phyloP scores from a whole-genome alignment of 371 early-diverging fungal genomes.

The Haplosporangium sp. region DNA sequence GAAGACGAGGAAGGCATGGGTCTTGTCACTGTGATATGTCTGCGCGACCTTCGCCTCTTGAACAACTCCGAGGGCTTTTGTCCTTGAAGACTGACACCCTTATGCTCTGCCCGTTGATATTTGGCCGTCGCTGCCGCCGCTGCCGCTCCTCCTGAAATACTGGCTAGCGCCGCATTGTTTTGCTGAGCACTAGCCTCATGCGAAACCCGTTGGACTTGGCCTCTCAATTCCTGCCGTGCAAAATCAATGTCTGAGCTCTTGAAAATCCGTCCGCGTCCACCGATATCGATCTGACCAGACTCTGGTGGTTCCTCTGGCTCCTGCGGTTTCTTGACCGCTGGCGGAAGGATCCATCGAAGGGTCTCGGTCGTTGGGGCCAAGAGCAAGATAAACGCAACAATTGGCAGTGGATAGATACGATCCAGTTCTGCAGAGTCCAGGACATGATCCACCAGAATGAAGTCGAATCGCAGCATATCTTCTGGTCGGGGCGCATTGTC shows the following conservation, averaged over 20 bases:
- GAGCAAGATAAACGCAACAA: constrained; percentile 29
- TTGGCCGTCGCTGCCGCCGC: not conserved
- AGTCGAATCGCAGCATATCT: constrained; percentile 22
- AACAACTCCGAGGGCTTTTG: constrained; percentile 33
- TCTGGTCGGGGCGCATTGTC: not conserved
- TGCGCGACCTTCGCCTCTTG: constrained; percentile 38
- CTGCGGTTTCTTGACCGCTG: constrained; percentile 15
- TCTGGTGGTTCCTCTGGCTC: constrained; percentile 19
- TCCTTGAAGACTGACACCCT: not conserved
- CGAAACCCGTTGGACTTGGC: constrained; percentile 10
- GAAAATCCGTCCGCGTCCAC: constrained; percentile 21
- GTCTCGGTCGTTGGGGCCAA: constrained; percentile 50
- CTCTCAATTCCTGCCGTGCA: not conserved
- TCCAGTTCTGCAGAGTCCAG: constrained; percentile 50
- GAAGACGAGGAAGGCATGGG: constrained; percentile 8
- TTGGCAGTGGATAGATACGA: constrained; percentile 36
- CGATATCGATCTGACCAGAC: constrained; percentile 34
- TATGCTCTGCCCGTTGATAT: too few relatives aligned
- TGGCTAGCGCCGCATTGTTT: not conserved
- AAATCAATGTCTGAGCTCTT: constrained; percentile 1
- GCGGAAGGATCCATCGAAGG: constrained; percentile 48
- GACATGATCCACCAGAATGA: constrained; percentile 50
- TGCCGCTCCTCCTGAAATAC: not conserved
- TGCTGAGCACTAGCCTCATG: not conserved
- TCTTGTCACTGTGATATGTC: constrained; percentile 26